Base-by-base conservation (phyloP, 306 rosid genomes). In the Adenanthera pavonina region DNA sequence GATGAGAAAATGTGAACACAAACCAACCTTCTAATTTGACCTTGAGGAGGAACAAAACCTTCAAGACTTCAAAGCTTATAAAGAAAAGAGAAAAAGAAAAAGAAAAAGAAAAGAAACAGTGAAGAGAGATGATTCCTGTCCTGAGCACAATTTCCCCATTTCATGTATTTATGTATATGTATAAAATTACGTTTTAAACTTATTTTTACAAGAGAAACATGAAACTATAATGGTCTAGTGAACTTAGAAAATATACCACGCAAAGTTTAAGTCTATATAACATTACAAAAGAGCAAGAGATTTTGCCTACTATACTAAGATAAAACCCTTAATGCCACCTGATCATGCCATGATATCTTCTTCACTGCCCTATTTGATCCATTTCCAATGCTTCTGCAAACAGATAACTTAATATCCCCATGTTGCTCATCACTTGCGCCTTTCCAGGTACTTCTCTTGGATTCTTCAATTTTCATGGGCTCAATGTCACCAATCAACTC, bases 311-410 rank as follows among this genome's bases (percentile, higher is more conserved):
- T 78, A 35, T 49, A 35, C 48, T 51, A 56, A 76, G 47, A 89
- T 95, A 89, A 95, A 84, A 92, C 98, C 92, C 97, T 89, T 67
- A 94, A 89, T 44, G 94, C 98, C 79, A 96, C 97, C 85, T 89
- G 98, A 82, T 96, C 98, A 85, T 94, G 99, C 99, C 99, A 92
- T 68, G 98, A 86, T 82, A 96, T 96, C 95, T 93, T 96, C 85
- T 96, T 96, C 83, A 92, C 92, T 3, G 94, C 57, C 77, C 97
- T 89, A 78, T 72, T 94, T 10, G 99, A 38, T 59, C 97, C 98
- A 51, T 81, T 92, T 5, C 94, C 97, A 12, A 88, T 49, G 41
- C 82, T 89, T 88, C 98, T 87, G 65, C 98, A 96, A 34, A 80
- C 89, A 6, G 89, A 90, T 6, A 95, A 79, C 88, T 93, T 93